Evolutionary conservation across 2,329 filamentous ascomycete species (phyloP).

Genomic region (Sclerotinia subarctica): DNA sequence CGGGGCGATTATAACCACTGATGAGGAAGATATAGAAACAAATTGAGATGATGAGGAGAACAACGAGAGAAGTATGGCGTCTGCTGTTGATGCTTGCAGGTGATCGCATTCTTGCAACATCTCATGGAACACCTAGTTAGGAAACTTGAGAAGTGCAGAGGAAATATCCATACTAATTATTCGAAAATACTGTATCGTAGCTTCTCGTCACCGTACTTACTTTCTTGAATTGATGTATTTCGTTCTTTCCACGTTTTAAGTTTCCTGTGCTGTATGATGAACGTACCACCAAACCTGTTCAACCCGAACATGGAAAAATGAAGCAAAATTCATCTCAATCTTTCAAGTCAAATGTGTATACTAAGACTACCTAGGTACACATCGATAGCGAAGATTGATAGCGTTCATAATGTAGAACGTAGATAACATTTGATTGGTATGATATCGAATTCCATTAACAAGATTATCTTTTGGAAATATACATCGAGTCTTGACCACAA

Average conservation of each 20-base stretch:
- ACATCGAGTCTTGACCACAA: too few relatives aligned
- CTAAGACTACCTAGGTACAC: too few relatives aligned
- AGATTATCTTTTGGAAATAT: too few relatives aligned
- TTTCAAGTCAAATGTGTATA: too few relatives aligned
- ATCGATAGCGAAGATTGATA: too few relatives aligned
- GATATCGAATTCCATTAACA: too few relatives aligned
- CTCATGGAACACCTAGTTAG: background rate
- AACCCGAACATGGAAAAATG: background rate
- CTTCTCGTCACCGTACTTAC: background rate
- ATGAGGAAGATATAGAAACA: conserved; percentile 4
- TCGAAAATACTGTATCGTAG: background rate
- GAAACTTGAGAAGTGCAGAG: background rate
- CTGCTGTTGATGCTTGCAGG: background rate
- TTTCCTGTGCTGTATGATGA: too few relatives aligned
- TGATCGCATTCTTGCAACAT: background rate
- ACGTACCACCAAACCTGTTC: background rate
- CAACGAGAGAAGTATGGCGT: background rate
- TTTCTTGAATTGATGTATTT: background rate
- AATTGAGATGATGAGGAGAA: background rate
- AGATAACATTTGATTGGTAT: too few relatives aligned
- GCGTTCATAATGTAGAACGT: too few relatives aligned
- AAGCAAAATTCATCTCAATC: too few relatives aligned
- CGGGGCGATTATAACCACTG: background rate
- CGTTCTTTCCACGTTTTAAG: conserved; percentile 3
- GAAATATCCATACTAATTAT: too few relatives aligned